Evolutionary conservation across 805 yeast genomes (phyloP).

Genomic region (Blastobotrys terrestris): DNA sequence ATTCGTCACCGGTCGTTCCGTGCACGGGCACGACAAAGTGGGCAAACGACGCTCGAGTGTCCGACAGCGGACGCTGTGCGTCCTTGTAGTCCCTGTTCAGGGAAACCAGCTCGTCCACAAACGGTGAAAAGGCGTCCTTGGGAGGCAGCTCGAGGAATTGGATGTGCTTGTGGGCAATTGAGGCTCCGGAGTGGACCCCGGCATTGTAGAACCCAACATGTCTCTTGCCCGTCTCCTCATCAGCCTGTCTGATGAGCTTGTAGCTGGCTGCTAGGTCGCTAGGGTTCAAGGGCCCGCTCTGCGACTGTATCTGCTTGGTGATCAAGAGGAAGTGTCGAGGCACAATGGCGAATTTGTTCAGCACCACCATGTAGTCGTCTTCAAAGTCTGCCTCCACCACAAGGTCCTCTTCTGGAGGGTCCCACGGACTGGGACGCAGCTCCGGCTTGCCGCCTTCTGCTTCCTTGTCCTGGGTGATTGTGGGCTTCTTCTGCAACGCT

Average conservation of each 20-base stretch:
- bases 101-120: constrained; percentile 17
- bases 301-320: constrained; percentile 68
- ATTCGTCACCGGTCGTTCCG: constrained; percentile 43
- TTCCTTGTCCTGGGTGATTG: too few species aligned
- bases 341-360: constrained; percentile 83
- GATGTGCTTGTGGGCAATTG: constrained; percentile 87
- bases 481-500: constrained; percentile 32
- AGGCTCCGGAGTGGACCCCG: constrained; percentile 89
- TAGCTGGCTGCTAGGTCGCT: constrained; percentile 59
- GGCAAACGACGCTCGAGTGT: constrained; percentile 63
- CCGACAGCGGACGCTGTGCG: constrained; percentile 52
- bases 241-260: constrained; percentile 46
- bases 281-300: constrained; percentile 64
- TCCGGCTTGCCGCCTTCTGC: constrained; percentile 3
- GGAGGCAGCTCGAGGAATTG: constrained; percentile 73
- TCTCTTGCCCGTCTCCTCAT: constrained; percentile 37
- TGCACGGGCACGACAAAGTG: constrained; percentile 68
- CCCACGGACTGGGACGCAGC: constrained; percentile 54
- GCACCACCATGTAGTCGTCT: constrained; percentile 52
- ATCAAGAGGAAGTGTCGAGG: constrained; percentile 74
- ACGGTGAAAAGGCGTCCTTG: constrained; percentile 39
- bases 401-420: constrained; percentile 69
- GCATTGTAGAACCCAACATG: constrained; percentile 85
- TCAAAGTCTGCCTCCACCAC: constrained; percentile 50
- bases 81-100: constrained; percentile 19